Base-by-base conservation (phyloP, 768 basidiomycete genomes). In the Naganishia onofrii region DNA sequence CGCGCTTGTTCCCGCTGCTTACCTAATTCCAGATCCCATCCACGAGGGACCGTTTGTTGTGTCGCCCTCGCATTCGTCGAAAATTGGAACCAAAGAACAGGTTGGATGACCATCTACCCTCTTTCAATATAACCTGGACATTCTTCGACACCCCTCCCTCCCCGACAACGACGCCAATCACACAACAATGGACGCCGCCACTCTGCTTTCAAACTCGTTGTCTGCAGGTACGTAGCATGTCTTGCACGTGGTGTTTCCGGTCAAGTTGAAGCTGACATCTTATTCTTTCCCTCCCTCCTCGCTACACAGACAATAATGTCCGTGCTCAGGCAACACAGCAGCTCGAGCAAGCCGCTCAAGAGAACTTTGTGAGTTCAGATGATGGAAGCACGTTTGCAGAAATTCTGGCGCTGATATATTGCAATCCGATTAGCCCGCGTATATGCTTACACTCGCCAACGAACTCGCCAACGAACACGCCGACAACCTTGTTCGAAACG, bases 281-380 rank as follows among this genome's bases (percentile, higher is more conserved):
- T 26, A 6, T 3, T 7, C 48, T 23, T 23, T 7, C 3, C 19
- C 12, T 51, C 6, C 48, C 7, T 38, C 17, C 26, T 55, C n/a
- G n/a, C 21, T 44, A 19, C 70, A 51, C 78, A 96, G 94, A 96
- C 84, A 87, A 89, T 73, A 85, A 83, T 83, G 90, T 90, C 85
- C 92, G 94, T 87, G 88, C 93, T 81, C 87, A 88, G 86, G 94
- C 94, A 70, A 90, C 92, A 12, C 86, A 89, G 81, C 88, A 93
- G 82, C 88, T 97, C 72, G 93, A 95, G 83, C 85, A 82, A 72
- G 92, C 91, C 32, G 86, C 91, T 52, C 84, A 87, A 80, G 90
- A 92, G 78, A 93, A 92, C 86, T 96, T 91, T 79, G 93, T 95
- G 77, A 78, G 92, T 83, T n/a, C n/a, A n/a, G n/a, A n/a, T n/a